Evolutionary conservation across 108 stramenopile genomes (phyloP).

Genomic region (Mayamaea pseudoterrestris): DNA sequence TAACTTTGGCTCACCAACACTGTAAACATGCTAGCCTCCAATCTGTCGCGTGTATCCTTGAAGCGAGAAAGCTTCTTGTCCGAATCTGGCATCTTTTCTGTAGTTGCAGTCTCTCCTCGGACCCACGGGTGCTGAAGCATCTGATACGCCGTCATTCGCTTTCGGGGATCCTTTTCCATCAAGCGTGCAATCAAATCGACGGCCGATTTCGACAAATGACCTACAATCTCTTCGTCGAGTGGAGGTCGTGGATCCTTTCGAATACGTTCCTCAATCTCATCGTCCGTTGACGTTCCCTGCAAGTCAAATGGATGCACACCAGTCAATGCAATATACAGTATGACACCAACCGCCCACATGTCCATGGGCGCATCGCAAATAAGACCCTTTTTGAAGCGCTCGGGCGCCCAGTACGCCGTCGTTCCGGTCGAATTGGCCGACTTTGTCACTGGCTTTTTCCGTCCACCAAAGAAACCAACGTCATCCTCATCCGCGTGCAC

Average conservation of each 20-base stretch:
- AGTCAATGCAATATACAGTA: constrained; percentile 86
- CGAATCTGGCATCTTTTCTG: constrained; percentile 60
- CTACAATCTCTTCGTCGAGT: constrained; percentile 7
- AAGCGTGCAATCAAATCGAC: constrained; percentile 52
- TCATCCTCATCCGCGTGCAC: constrained; percentile 3
- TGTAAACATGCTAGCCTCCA: constrained; percentile 70
- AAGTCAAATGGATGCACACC: constrained; percentile 85
- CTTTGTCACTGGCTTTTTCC: background rate
- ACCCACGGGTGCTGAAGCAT: constrained; percentile 64
- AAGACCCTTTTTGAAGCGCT: constrained; percentile 20
- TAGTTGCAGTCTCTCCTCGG: constrained; percentile 56
- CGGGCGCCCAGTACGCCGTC: constrained; percentile 67
- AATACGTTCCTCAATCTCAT: constrained; percentile 41
- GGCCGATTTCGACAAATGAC: constrained; percentile 44
- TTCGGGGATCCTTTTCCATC: constrained; percentile 54
- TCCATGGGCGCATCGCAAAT: constrained; percentile 27
- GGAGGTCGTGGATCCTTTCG: constrained; percentile 4
- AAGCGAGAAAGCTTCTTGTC: constrained; percentile 62
- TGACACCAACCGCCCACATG: constrained; percentile 82
- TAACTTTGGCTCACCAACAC: constrained; percentile 53
- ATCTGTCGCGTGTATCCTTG: constrained; percentile 37
- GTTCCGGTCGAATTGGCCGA: constrained; percentile 6
- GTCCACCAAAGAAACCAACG: too few relatives aligned
- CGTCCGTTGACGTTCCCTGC: constrained; percentile 49
- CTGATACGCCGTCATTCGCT: constrained; percentile 41